phyloP scores from a whole-genome alignment of 2,329 filamentous ascomycete species.

The Talaromyces sp. region DNA sequence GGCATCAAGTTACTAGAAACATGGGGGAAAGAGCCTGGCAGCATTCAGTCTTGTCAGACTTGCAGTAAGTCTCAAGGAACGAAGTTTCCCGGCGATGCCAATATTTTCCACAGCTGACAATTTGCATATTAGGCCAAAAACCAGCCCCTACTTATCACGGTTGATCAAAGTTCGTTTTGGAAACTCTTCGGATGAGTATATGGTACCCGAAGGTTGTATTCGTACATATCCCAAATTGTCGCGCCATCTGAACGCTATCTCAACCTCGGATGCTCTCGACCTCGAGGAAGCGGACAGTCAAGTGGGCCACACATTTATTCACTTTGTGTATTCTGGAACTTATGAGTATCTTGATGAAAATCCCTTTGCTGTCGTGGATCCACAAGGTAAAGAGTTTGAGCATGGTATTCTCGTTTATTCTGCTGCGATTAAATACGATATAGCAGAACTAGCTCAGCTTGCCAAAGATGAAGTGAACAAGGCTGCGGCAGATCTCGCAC shows the following conservation, averaged over 20 bases:
- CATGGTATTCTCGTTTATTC: not conserved
- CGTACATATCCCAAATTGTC: not conserved
- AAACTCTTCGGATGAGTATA: not conserved
- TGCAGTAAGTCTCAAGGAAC: not conserved
- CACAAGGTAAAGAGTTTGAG: not conserved
- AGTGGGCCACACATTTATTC: not conserved
- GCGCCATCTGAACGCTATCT: not conserved
- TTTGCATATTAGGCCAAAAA: not conserved
- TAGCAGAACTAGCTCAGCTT: not conserved
- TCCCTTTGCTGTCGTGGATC: not conserved
- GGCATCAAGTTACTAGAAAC: not conserved
- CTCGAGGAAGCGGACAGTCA: not conserved
- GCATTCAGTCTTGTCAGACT: not conserved
- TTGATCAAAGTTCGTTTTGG: not conserved
- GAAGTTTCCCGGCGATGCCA: not conserved
- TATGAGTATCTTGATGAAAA: not conserved
- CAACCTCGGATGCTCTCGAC: not conserved
- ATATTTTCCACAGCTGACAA: not conserved
- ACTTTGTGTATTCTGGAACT: not conserved
- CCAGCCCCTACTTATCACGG: not conserved
- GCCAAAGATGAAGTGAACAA: not conserved
- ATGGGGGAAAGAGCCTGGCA: not conserved
- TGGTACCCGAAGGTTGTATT: not conserved
- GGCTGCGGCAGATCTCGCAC: not conserved
- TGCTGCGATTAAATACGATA: not conserved